Conservation (phyloP, 306 rosid species). For the Sicyos baderoa region DNA sequence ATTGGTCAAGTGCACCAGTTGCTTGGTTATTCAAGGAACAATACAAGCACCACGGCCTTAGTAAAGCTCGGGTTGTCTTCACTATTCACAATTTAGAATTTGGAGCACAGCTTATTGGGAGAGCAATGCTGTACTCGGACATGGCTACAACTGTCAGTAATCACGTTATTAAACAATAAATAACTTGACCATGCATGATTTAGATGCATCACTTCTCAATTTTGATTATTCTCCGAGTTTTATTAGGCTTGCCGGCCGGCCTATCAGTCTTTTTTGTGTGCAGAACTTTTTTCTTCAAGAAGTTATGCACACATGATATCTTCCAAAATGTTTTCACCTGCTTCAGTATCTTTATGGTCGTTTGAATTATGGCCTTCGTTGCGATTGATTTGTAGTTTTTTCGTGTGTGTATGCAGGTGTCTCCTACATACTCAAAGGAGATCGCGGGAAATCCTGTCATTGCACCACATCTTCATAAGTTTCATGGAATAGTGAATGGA, state of each 20-base stretch:
- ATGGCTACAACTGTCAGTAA: conserved; percentile 86
- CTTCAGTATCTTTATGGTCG: background rate
- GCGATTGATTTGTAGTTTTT: background rate
- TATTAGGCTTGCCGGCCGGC: background rate
- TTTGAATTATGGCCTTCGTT: background rate
- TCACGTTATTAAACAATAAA: background rate
- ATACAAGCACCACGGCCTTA: conserved; percentile 69
- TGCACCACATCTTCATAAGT: conserved; percentile 75
- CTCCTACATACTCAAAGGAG: conserved; percentile 78
- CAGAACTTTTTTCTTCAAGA: background rate
- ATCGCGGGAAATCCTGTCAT: conserved; percentile 54
- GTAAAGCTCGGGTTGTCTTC: conserved; percentile 72
- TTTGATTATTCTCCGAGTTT: too few relatives aligned
- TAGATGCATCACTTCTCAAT: background rate
- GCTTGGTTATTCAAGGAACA: conserved; percentile 91
- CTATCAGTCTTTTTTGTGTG: background rate
- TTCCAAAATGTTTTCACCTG: background rate
- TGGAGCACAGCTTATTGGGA: conserved; percentile 61
- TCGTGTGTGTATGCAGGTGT: conserved; percentile 51
- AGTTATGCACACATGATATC: background rate
- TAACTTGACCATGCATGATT: background rate
- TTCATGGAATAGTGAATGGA: conserved; percentile 94
- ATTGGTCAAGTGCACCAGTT: conserved; percentile 98
- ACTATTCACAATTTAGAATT: conserved; percentile 98
- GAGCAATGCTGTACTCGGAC: conserved; percentile 65